Evolutionary conservation across 2,329 filamentous ascomycete species (phyloP), one percentile per base, ranked within the genome.

Genomic region (Aplosporella prunicola): DNA sequence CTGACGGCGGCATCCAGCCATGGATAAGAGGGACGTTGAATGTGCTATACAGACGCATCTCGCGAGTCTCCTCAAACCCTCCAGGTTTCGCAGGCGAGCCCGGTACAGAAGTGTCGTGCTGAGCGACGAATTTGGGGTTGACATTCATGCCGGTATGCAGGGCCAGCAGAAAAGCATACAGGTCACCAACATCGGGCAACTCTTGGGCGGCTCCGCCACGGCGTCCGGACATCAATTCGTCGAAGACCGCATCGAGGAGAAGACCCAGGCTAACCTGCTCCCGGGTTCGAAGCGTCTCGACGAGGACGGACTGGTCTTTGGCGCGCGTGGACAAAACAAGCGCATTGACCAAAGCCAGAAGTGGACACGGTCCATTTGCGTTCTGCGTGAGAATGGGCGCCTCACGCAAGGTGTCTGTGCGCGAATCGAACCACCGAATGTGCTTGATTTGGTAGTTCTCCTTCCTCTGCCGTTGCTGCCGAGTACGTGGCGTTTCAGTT

Each of bases 141-240:
- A 96, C 89, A 51, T 96, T 98, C 84, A 98, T 94, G 24, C 91
- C 91, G 0, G 88, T 96, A 49, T 95, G 86, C 2, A 98, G 66
- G 29, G 85, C 83, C 40, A 91, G 76, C 2, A 98, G 67, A 52
- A 98, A 98, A 5, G 73, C 71, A 56, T 94, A 93, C 1, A 98
- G 68, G 42, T 94, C 88, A 23, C 80, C 74, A 8, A 96, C 81
- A 55, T 96, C 91, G 0, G 89, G 89, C 16, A 96, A 62, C 11
- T 76, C 67, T 40, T 69, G 66, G 1, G 71, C 71, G 22, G 79
- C 74, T 32, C 75, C 74, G 0, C 75, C 78, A 35, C 82, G 69
- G 35, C 82, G 64, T 7, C 77, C 76, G 3, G 85, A 88, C 67
- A 93, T 89, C 15, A 98, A 73, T 59, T 96, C 89, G 40, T 96